Evolutionary conservation across 495 filamentous ascomycete genomes (phyloP).

Genomic region (Umbilicaria muhlenbergii): DNA sequence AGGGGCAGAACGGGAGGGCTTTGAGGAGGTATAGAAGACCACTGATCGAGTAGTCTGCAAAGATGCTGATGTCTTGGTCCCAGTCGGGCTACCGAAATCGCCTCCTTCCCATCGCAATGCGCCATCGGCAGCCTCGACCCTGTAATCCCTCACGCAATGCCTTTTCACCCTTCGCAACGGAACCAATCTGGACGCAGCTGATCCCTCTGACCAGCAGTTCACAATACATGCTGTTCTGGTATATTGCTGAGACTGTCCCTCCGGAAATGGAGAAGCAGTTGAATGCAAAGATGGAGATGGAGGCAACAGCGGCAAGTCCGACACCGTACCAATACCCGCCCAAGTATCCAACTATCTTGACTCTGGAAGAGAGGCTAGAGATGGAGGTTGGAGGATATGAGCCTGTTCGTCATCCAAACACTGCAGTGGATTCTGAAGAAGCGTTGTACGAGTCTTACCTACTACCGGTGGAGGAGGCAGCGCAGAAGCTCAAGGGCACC

Average conservation of each 20-base stretch:
- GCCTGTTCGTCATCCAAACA: conserved; percentile 24
- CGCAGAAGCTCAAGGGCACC: conserved; percentile 19
- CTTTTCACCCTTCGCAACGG: conserved; percentile 16
- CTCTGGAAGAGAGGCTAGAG: conserved; percentile 19
- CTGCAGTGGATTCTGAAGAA: conserved; percentile 31
- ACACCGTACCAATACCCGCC: conserved; percentile 10
- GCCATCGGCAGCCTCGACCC: conserved; percentile 23
- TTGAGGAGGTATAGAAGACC: conserved; percentile 22
- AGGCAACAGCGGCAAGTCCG: not conserved
- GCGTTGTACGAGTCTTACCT: conserved; percentile 23
- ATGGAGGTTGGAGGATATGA: conserved; percentile 23
- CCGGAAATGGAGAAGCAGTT: conserved; percentile 17
- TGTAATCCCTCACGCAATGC: conserved; percentile 8
- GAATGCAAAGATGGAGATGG: not conserved
- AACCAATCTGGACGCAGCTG: conserved; percentile 29
- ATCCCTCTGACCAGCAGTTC: conserved; percentile 11
- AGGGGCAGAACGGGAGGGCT: conserved; percentile 30
- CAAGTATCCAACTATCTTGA: conserved; percentile 17
- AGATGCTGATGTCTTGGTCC: no score
- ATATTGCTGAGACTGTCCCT: conserved; percentile 33
- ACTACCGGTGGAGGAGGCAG: conserved; percentile 24
- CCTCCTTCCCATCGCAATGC: conserved; percentile 26
- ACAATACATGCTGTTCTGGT: conserved; percentile 35
- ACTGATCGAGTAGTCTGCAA: no score
- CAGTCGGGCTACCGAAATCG: conserved; percentile 32